These are phyloP conservation scores for Collybia mongolica DNA, from an alignment of 768 basidiomycete genomes.

Conservation along the genomic window DNA sequence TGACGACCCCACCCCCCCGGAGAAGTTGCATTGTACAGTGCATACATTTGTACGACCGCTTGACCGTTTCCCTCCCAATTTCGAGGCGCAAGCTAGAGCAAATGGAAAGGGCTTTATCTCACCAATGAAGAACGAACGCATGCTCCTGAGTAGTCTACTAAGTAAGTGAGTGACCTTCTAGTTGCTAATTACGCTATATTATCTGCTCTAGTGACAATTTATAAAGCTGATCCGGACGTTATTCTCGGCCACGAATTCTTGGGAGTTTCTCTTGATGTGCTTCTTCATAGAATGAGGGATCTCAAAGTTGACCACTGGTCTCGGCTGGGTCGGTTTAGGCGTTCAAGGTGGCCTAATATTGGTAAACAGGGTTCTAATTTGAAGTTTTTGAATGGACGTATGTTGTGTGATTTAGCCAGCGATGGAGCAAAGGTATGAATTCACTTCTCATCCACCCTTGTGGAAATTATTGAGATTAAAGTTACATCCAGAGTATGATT, in stretches of 20 bases:
- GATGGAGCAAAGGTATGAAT: constrained; percentile 84
- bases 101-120: constrained; percentile 70
- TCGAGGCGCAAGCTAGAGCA: constrained; percentile 66
- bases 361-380: constrained; percentile 84
- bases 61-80: constrained; percentile 80
- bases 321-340: constrained; percentile 84
- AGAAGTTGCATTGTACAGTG: constrained; percentile 76
- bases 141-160: constrained; percentile 80
- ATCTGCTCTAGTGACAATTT: constrained; percentile 56
- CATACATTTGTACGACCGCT: constrained; percentile 91
- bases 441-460: not conserved
- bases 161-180: constrained; percentile 36
- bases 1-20: constrained; percentile 91
- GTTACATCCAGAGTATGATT: constrained; percentile 78
- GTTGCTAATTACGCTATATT: not conserved
- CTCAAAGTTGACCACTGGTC: constrained; percentile 94
- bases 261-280: constrained; percentile 84
- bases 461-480: not conserved
- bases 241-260: constrained; percentile 94
- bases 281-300: constrained; percentile 89
- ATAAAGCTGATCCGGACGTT: constrained; percentile 91
- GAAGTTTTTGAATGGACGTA: constrained; percentile 77
- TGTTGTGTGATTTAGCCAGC: constrained; percentile 91
- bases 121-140: constrained; percentile 78
- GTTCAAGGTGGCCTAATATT: constrained; percentile 79